phyloP scores from a whole-genome alignment of 2,329 filamentous ascomycete genomes.

The Metarhizium album region DNA sequence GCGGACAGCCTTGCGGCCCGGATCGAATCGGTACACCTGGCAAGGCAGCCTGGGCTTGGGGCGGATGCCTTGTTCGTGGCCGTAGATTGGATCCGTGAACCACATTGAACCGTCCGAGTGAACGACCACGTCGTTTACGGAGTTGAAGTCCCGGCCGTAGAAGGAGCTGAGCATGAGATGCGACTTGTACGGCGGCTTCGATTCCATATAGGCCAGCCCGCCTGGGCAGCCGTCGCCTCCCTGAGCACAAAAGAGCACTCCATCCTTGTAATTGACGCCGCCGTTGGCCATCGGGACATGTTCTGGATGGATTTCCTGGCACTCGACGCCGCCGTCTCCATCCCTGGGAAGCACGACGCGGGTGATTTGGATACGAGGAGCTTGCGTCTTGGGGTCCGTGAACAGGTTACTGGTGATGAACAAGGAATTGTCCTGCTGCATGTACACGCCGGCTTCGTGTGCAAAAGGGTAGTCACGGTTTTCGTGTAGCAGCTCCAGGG shows the following conservation, averaged over 20 bases:
- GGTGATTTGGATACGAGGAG: conserved; percentile 20
- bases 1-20: conserved; percentile 25
- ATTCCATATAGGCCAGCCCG: conserved; percentile 23
- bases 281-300: conserved; percentile 36
- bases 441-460: conserved; percentile 34
- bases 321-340: conserved; percentile 7
- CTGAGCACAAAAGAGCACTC: conserved; percentile 31
- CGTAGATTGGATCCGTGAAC: conserved; percentile 41
- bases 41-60: conserved; percentile 31
- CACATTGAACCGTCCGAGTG: conserved; percentile 32
- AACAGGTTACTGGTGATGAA: conserved; percentile 26
- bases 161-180: conserved; percentile 26
- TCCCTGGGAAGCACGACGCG: conserved; percentile 14
- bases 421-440: conserved; percentile 16
- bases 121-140: conserved; percentile 36
- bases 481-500: conserved; percentile 26
- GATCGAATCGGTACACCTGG: conserved; percentile 38
- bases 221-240: conserved; percentile 17
- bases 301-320: conserved; percentile 22
- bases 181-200: conserved; percentile 18
- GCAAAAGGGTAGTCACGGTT: conserved; percentile 33
- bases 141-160: conserved; percentile 35
- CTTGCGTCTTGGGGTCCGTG: conserved; percentile 9
- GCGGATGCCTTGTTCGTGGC: conserved; percentile 34
- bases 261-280: conserved; percentile 33